These are phyloP conservation scores for Diddensiella caesifluorescens DNA, from an alignment of 805 yeast species.

Conservation along the genomic window DNA sequence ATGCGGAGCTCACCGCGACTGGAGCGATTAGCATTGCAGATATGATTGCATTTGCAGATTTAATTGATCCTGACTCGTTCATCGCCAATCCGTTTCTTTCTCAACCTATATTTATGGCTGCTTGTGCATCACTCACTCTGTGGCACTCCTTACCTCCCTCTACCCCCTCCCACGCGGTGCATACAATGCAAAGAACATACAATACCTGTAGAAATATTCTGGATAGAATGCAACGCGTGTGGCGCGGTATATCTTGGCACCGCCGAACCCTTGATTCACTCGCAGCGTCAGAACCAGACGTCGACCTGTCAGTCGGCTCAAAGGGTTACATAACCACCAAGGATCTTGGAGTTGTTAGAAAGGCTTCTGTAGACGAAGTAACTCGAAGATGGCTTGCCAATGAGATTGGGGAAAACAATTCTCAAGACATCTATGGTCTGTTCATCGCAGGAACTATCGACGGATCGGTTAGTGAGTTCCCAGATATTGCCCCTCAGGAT, in stretches of 20 bases:
- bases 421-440: constrained; percentile 19
- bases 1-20: constrained; percentile 24
- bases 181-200: constrained; percentile 22
- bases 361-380: constrained; percentile 23
- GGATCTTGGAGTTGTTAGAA: constrained; percentile 22
- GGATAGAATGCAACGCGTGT: constrained; percentile 20
- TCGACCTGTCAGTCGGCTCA: constrained; percentile 21
- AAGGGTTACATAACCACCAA: constrained; percentile 19
- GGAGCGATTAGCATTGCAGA: constrained; percentile 30
- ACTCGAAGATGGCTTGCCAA: constrained; percentile 23
- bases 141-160: constrained; percentile 20
- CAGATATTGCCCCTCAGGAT: neutral
- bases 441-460: constrained; percentile 24
- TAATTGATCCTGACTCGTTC: constrained; percentile 25
- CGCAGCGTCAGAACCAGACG: constrained; percentile 27
- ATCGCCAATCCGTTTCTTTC: constrained; percentile 27
- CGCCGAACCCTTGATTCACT: constrained; percentile 26
- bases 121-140: constrained; percentile 24
- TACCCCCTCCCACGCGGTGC: constrained; percentile 16
- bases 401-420: constrained; percentile 14
- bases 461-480: too few species aligned
- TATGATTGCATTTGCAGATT: constrained; percentile 27
- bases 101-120: constrained; percentile 28
- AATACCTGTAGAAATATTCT: constrained; percentile 24
- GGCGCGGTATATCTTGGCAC: constrained; percentile 30